Evolutionary conservation across 2,329 filamentous ascomycete genomes (phyloP).

Genomic region (Claviceps paspali): DNA sequence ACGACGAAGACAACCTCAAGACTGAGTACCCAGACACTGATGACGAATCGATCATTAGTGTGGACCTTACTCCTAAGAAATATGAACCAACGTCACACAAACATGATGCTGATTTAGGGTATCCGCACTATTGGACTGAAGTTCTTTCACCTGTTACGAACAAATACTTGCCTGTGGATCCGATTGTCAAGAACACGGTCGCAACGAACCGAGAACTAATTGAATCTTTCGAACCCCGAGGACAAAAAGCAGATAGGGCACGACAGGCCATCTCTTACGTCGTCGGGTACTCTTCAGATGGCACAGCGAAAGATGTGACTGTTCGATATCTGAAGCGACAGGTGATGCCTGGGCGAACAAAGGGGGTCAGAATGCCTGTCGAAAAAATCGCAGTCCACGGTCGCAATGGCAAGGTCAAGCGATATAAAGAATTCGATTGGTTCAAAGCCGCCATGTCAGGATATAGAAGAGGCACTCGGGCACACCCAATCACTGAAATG

Average conservation of each 20-base stretch:
- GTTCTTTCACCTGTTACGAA: conserved; percentile 69
- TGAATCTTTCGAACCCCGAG: conserved; percentile 66
- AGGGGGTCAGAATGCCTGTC: conserved; percentile 60
- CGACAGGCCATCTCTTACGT: conserved; percentile 87
- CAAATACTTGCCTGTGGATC: conserved; percentile 65
- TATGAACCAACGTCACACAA: conserved; percentile 24
- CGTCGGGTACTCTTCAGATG: conserved; percentile 67
- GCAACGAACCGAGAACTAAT: conserved; percentile 59
- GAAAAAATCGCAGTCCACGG: conserved; percentile 75
- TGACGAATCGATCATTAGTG: conserved; percentile 43
- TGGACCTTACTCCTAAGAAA: conserved; percentile 28
- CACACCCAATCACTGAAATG: conserved; percentile 45
- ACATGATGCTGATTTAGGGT: conserved; percentile 64
- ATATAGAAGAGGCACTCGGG: conserved; percentile 40
- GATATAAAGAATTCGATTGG: conserved; percentile 74
- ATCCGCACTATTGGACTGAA: conserved; percentile 89
- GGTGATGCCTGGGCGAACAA: conserved; percentile 75
- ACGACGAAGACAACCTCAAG: conserved; percentile 30
- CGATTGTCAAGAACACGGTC: conserved; percentile 52
- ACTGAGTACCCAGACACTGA: conserved; percentile 32
- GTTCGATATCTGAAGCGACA: conserved; percentile 75
- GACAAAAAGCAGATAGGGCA: conserved; percentile 66
- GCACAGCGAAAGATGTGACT: conserved; percentile 88
- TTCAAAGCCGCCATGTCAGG: conserved; percentile 66
- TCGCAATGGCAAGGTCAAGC: conserved; percentile 58